A percentile compares a stretch with the other conserved stretches of the same genome.
Evolutionary conservation across 306 rosid genomes (phyloP).

Genomic region (Echinosophora koreensis): DNA sequence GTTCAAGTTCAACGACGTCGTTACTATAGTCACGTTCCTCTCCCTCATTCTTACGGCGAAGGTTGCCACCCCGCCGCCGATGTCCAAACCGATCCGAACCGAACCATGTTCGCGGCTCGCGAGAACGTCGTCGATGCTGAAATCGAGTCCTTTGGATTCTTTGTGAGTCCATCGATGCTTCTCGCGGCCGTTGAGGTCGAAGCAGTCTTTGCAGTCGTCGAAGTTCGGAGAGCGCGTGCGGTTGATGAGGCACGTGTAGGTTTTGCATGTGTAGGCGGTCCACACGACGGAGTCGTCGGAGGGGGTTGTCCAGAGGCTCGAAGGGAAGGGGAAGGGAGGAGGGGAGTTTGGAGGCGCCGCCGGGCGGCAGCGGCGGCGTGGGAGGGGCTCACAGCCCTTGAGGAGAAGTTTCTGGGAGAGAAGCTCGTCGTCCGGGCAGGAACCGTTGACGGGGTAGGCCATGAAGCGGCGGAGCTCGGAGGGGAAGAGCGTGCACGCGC

Average conservation of each 20-base stretch:
- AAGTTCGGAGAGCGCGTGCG: slow-evolving; percentile 42
- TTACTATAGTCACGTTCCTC: slow-evolving; percentile 46
- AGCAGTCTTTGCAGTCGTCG: slow-evolving; percentile 63
- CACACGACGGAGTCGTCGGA: slow-evolving; percentile 56
- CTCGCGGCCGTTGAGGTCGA: slow-evolving; percentile 52
- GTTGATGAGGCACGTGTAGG: slow-evolving; percentile 55
- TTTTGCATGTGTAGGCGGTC: slow-evolving; percentile 61
- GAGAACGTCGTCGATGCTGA: slow-evolving; percentile 57
- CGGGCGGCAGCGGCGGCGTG: slow-evolving; percentile 59
- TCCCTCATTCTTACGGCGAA: slow-evolving; percentile 59
- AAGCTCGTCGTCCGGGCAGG: slow-evolving; percentile 64
- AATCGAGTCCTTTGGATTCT: slow-evolving; percentile 47
- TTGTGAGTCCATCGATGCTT: slow-evolving; percentile 45
- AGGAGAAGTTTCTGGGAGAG: slow-evolving; percentile 61
- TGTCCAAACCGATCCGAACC: slow-evolving; percentile 55
- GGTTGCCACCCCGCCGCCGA: slow-evolving; percentile 60
- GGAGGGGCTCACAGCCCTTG: slow-evolving; percentile 64
- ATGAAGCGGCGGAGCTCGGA: slow-evolving; percentile 52
- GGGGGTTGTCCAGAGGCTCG: slow-evolving; percentile 56
- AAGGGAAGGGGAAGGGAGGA: slow-evolving; percentile 49
- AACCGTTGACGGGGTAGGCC: slow-evolving; percentile 58
- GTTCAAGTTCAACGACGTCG: slow-evolving; percentile 57
- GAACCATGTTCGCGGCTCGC: slow-evolving; percentile 42
- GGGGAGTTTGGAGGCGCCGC: slow-evolving; percentile 33
- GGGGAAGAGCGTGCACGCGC: slow-evolving; percentile 53